Conservation (phyloP, 2,329 filamentous ascomycete genomes). For the Calcarisporium arbuscula region DNA sequence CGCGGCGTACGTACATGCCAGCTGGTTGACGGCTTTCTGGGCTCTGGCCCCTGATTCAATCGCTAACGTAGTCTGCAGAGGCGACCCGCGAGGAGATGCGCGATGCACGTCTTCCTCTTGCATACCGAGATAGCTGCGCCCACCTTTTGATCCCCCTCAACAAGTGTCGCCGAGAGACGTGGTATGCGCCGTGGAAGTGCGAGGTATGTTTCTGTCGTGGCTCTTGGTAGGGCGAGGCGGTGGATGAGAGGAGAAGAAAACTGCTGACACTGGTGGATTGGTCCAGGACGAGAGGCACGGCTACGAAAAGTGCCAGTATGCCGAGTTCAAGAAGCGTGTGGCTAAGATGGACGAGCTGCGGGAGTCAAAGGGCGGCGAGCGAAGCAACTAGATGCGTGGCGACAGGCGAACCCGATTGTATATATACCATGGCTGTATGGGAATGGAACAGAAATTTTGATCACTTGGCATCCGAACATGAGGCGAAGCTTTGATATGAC, state of each 20-base stretch:
- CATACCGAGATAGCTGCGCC: slow-evolving; percentile 94
- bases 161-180: slow-evolving; percentile 84
- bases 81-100: slow-evolving; percentile 91
- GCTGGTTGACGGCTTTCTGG: no score
- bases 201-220: slow-evolving; percentile 54
- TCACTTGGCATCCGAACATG: no score
- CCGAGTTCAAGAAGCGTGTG: slow-evolving; percentile 96
- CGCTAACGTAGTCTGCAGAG: slow-evolving; percentile 35
- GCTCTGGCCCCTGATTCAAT: no score
- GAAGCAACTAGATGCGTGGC: slow-evolving; percentile 63
- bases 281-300: slow-evolving; percentile 85
- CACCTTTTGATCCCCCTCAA: slow-evolving; percentile 93
- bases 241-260: not conserved
- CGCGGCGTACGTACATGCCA: slow-evolving; percentile 29
- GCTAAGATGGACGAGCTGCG: slow-evolving; percentile 97
- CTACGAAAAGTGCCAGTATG: slow-evolving; percentile 99
- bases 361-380: slow-evolving; percentile 72
- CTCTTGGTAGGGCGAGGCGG: not conserved
- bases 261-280: slow-evolving; percentile 7
- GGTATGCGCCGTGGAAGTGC: slow-evolving; percentile 97
- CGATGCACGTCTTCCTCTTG: slow-evolving; percentile 76
- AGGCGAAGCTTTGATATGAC: no score
- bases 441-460: slow-evolving; percentile 2
- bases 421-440: slow-evolving; percentile 7
- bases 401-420: slow-evolving; percentile 1